Percentiles rank a stretch among this genome's conserved stretches.
These are phyloP conservation scores for Centaurea solstitialis DNA, from an alignment of 129 eudicot genomes.

Conservation along the genomic window DNA sequence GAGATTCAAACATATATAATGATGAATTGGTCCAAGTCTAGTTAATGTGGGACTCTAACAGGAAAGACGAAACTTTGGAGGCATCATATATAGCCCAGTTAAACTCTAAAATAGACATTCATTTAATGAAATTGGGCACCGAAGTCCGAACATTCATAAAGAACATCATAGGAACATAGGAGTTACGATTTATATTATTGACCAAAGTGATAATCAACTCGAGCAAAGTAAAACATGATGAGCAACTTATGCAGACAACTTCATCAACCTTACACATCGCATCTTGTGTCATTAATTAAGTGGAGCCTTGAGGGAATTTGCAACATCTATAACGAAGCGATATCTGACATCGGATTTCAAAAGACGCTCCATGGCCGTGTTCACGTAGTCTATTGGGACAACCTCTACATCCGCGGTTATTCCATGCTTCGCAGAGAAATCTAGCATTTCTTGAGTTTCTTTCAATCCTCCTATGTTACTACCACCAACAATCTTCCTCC, in stretches of 20 bases:
- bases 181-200: too few relatives aligned
- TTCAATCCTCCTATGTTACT: slow-evolving; percentile 3
- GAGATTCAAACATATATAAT: too few relatives aligned
- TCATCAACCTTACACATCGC: neutral
- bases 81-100: too few relatives aligned
- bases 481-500: slow-evolving; percentile 17
- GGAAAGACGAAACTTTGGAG: too few relatives aligned
- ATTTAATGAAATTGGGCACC: too few relatives aligned
- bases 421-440: slow-evolving; percentile 7
- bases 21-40: too few relatives aligned
- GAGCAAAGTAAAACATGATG: neutral
- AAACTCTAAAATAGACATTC: too few relatives aligned
- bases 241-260: neutral
- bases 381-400: slow-evolving; percentile 1
- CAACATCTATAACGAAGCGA: slow-evolving; percentile 8
- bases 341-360: slow-evolving; percentile 6
- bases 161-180: too few relatives aligned
- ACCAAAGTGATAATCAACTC: neutral
- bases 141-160: too few relatives aligned
- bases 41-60: too few relatives aligned
- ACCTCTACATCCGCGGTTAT: neutral
- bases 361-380: slow-evolving; percentile 5
- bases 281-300: neutral
- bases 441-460: slow-evolving; percentile 10
- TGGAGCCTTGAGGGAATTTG: neutral